Evolutionary conservation across 805 yeast species (phyloP).

Genomic region (Metschnikowia lachancei): DNA sequence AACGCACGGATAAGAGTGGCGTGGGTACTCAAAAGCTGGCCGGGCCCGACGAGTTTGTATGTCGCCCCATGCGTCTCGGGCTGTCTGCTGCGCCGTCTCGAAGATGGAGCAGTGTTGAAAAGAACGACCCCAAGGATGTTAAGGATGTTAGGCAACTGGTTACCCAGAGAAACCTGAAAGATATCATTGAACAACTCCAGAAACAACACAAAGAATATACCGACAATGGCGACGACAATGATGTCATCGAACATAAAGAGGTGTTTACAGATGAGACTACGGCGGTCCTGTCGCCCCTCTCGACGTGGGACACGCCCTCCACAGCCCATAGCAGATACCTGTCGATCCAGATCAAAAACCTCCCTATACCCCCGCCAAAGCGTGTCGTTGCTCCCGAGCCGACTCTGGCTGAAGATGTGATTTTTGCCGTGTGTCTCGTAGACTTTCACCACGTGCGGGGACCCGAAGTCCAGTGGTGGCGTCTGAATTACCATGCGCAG

Average conservation of each 20-base stretch:
- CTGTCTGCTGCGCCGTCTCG: slow-evolving; percentile 8
- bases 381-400: slow-evolving; percentile 30
- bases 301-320: slow-evolving; percentile 3
- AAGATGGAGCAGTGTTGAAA: neutral
- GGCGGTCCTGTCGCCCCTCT: neutral
- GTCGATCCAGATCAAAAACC: slow-evolving; percentile 37
- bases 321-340: slow-evolving; percentile 10
- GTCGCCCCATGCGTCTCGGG: slow-evolving; percentile 38
- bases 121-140: neutral
- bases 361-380: slow-evolving; percentile 26
- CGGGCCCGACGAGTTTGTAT: slow-evolving; percentile 32
- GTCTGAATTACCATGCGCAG: slow-evolving; percentile 43
- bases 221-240: too few species aligned
- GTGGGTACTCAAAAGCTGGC: neutral
- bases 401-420: slow-evolving; percentile 33
- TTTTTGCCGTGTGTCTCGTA: slow-evolving; percentile 84
- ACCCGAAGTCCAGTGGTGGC: slow-evolving; percentile 92
- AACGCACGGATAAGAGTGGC: neutral
- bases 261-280: neutral
- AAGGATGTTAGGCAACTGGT: neutral
- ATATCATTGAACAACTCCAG: neutral
- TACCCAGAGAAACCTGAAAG: neutral
- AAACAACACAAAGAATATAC: too few species aligned
- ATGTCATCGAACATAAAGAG: too few species aligned
- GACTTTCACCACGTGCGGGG: slow-evolving; percentile 92